Evolutionary conservation across 2,329 filamentous ascomycete genomes (phyloP), one percentile per base, ranked within the genome.

Genomic region (Penicillium sp.): DNA sequence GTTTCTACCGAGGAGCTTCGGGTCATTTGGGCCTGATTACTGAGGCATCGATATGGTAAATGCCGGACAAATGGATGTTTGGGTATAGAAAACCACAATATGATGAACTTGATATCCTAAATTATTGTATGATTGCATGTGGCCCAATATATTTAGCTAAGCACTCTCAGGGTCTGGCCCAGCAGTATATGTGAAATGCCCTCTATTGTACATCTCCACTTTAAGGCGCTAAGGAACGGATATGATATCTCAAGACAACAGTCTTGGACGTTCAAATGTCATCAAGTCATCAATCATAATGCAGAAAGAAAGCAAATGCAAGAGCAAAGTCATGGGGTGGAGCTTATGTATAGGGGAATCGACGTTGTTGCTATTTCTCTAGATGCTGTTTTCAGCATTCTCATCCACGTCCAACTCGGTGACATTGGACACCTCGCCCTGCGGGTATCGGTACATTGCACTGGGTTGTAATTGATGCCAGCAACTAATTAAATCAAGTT

Each of bases 381-480:
- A 50, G 14, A 29, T 27, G 33, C 33, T 50, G 48, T 22, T n/a
- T 50, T 50, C 48, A 13, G 48, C 48, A 41, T 52, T 49, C 48
- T 62, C 61, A 52, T 68, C 67, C 27, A 60, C 47, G 26, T 71
- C 65, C 27, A 63, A 52, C 44, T 70, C 70, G 10, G 56, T 54
- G 14, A 58, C 52, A 19, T 59, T 57, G 46, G 59, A 52, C 29
- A 65, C 62, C 39, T 72, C 72, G 31, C 67, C 62, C 29, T 67
- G 69, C 19, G 62, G 62, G 43, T 71, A 68, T 44, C 69, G 70
- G 47, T 71, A 68, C 37, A 67, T 60, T 39, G 68, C 63, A 35
- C 67, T 65, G 16, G 68, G 56, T 58, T 75, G 73, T 61, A 79
- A 77, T 64, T 78, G 76, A 66, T 79, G 74, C 78, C 78, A 80